Evolutionary conservation across 352 stramenopile species (phyloP), one percentile per base, ranked within the genome.

Genomic region (Pythium diclinum): DNA sequence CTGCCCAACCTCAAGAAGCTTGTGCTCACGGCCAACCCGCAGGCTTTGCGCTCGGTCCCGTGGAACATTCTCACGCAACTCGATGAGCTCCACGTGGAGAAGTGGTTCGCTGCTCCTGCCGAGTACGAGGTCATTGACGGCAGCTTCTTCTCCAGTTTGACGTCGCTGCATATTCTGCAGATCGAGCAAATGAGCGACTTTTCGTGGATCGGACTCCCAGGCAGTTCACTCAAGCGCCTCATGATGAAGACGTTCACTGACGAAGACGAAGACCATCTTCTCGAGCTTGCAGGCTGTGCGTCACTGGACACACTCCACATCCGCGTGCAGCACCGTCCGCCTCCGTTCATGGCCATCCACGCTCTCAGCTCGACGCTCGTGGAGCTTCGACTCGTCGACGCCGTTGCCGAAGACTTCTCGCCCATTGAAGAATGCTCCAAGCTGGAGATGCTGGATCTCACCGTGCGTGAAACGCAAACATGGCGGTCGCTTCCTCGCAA

Each of bases 111-210:
- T 16, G 63, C 63, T 10, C 63, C 63, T 0, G 49, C 56, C 40
- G 63, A 69, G 63, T 69, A 69, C 63, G 56, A 69, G n/a, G 63
- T 65, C n/a, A 65, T 69, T 28, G 63, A 69, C 42, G 63, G 63
- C 38, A 30, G n/a, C 11, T 64, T 69, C 36, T 69, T 69, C 40
- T 56, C 63, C 23, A 64, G 30, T 28, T 56, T 69, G 25, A 17
- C 47, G 40, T 17, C 56, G 19, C 40, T 69, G 28, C 38, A 59
- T 21, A 33, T 25, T 16, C 56, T 69, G 38, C 63, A 69, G 38
- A 69, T 69, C 30, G 63, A 69, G 63, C 63, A 69, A 38, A 64
- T 69, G 56, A 69, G 63, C 49, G 63, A 69, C 42, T 69, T 69
- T 57, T 69, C 63, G 23, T 69, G 63, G 63, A 69, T 65, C 34